A percentile compares a stretch with the other conserved stretches of the same genome.
Evolutionary conservation across 2,329 filamentous ascomycete species (phyloP).

Genomic region (Phyllosticta paracitricarpa): DNA sequence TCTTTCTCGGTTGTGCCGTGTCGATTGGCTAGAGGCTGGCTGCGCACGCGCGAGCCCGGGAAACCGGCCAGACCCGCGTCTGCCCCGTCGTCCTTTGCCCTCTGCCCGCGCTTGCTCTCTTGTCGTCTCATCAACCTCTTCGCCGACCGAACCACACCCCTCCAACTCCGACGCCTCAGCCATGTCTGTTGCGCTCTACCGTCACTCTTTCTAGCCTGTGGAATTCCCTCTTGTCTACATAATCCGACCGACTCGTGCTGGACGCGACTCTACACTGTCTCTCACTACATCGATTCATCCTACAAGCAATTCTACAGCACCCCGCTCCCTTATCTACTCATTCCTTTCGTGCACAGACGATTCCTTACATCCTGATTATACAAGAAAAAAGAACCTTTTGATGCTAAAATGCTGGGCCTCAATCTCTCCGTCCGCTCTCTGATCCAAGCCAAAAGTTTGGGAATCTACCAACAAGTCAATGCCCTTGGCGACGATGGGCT

Average conservation of each 20-base stretch:
- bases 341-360: background rate
- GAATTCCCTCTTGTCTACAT: background rate
- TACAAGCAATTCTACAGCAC: background rate
- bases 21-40: background rate
- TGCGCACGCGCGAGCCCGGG: too few species aligned
- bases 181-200: conserved; percentile 8
- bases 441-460: conserved; percentile 34
- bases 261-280: conserved; percentile 5
- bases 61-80: too few species aligned
- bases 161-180: conserved; percentile 6
- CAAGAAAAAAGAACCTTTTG: background rate
- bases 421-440: conserved; percentile 32
- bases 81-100: background rate
- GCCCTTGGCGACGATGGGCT: conserved; percentile 21
- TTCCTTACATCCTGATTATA: background rate
- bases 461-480: conserved; percentile 31
- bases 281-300: background rate
- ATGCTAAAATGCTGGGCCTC: conserved; percentile 31
- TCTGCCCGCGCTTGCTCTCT: background rate
- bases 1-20: background rate
- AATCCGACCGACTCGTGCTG: conserved; percentile 9
- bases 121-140: background rate
- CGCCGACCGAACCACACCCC: background rate
- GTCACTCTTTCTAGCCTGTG: conserved; percentile 8
- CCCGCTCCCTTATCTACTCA: background rate